Conservation (phyloP, 345 rosid species). For the Reutealis trisperma region DNA sequence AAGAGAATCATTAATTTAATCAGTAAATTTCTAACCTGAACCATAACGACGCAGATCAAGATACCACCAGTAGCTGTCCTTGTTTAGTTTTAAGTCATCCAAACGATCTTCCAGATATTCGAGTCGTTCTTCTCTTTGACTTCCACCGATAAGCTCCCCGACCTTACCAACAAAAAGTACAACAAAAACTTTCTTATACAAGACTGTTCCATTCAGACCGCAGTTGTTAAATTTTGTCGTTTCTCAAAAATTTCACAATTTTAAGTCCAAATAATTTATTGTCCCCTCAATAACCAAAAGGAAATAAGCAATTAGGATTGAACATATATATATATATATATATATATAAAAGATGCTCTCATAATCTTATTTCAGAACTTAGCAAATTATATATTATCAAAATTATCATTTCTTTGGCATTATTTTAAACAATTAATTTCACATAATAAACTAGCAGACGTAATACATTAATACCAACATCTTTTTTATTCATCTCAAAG, state of each 20-base stretch:
- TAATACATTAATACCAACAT: too few relatives aligned
- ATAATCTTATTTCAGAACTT: background rate
- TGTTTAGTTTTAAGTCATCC: constrained; percentile 72
- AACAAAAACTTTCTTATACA: constrained; percentile 2
- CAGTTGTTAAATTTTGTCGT: background rate
- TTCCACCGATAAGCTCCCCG: constrained; percentile 98
- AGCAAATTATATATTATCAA: background rate
- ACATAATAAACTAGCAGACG: background rate
- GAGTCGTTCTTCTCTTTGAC: constrained; percentile 97
- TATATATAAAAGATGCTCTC: background rate
- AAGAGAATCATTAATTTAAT: background rate
- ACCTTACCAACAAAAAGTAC: constrained; percentile 41
- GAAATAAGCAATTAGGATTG: background rate
- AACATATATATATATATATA: too few relatives aligned
- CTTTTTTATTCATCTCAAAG: background rate
- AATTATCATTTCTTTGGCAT: background rate
- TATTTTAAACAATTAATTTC: too few relatives aligned
- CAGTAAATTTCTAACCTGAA: constrained; percentile 60
- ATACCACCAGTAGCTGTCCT: constrained; percentile 97
- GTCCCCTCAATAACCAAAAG: background rate
- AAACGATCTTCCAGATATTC: constrained; percentile 79
- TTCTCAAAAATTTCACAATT: too few relatives aligned
- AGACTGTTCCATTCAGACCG: background rate
- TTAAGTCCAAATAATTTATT: background rate
- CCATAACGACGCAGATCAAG: constrained; percentile 95